These are phyloP conservation scores for Clavariopsis aquatica DNA, from an alignment of 495 filamentous ascomycete genomes.

Conservation along the genomic window DNA sequence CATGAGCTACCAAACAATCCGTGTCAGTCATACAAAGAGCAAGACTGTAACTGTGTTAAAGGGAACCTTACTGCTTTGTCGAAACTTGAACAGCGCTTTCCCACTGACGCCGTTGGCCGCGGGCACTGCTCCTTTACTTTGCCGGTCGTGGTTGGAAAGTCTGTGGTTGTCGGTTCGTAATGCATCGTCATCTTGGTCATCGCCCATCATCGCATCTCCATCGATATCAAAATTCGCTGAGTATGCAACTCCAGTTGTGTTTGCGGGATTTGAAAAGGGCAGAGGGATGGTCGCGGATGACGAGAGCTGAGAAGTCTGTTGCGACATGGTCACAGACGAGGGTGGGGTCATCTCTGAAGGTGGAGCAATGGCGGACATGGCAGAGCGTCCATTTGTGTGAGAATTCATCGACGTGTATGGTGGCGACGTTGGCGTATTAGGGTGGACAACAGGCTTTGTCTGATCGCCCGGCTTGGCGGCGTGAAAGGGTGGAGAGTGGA, in stretches of 20 bases:
- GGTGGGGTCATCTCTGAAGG: conserved; percentile 44
- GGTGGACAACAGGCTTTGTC: conserved; percentile 41
- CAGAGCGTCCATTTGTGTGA: conserved; percentile 37
- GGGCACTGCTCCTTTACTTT: conserved; percentile 29
- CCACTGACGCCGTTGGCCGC: conserved; percentile 32
- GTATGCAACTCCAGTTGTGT: conserved; percentile 41
- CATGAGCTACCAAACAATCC: conserved; percentile 46
- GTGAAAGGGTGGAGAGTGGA: conserved; percentile 41
- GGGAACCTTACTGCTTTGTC: conserved; percentile 46
- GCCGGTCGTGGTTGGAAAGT: conserved; percentile 47
- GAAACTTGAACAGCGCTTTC: conserved; percentile 42
- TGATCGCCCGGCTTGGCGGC: conserved; percentile 36
- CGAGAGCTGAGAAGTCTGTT: conserved; percentile 37
- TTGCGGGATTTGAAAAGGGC: conserved; percentile 46
- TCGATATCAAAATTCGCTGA: conserved; percentile 43
- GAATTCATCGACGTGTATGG: conserved; percentile 39
- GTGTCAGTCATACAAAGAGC: conserved; percentile 35
- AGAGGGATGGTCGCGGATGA: conserved; percentile 34
- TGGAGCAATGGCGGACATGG: conserved; percentile 40
- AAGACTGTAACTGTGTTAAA: conserved; percentile 25
- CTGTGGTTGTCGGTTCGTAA: conserved; percentile 33
- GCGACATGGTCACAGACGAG: conserved; percentile 36
- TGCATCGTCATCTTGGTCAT: conserved; percentile 24
- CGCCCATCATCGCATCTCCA: conserved; percentile 44
- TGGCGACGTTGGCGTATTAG: conserved; percentile 47